A percentile compares a stretch with the other conserved stretches of the same genome.
These are phyloP conservation scores for Calendula officinalis DNA, from an alignment of 129 eudicot species.

Conservation along the genomic window DNA sequence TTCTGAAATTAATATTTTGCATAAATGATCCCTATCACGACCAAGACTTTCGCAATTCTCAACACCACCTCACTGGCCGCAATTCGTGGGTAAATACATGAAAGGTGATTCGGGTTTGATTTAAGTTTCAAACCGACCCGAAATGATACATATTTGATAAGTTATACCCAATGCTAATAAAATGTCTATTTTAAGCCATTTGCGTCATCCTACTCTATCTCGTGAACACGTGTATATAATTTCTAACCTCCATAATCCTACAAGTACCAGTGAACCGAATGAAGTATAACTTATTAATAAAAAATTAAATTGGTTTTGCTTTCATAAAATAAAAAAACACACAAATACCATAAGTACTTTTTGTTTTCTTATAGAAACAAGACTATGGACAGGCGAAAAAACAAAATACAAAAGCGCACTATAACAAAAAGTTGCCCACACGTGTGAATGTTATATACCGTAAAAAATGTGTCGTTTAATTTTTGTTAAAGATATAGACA, in stretches of 20 bases:
- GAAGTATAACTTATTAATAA: neutral
- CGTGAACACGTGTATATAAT: conserved; percentile 8
- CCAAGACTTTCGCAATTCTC: neutral
- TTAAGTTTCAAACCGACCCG: neutral
- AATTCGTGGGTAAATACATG: no score
- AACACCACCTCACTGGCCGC: neutral
- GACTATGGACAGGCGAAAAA: neutral
- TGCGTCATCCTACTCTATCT: conserved; percentile 6
- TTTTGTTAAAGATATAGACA: no score
- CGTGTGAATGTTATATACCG: no score
- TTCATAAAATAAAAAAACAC: neutral
- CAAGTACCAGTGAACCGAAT: neutral
- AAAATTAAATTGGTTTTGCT: neutral
- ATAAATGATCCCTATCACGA: conserved; percentile 6
- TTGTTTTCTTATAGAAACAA: no score
- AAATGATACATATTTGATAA: neutral
- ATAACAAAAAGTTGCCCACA: no score
- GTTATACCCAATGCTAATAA: no score
- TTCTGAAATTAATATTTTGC: neutral
- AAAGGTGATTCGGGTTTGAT: neutral
- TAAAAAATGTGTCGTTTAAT: no score
- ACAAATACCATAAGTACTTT: neutral
- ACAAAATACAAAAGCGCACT: neutral
- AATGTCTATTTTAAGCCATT: neutral
- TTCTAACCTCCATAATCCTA: neutral